Percentiles rank a stretch among this genome's conserved stretches.
Conservation (phyloP, 148 eudicot species). For the Bassia scoparia region DNA sequence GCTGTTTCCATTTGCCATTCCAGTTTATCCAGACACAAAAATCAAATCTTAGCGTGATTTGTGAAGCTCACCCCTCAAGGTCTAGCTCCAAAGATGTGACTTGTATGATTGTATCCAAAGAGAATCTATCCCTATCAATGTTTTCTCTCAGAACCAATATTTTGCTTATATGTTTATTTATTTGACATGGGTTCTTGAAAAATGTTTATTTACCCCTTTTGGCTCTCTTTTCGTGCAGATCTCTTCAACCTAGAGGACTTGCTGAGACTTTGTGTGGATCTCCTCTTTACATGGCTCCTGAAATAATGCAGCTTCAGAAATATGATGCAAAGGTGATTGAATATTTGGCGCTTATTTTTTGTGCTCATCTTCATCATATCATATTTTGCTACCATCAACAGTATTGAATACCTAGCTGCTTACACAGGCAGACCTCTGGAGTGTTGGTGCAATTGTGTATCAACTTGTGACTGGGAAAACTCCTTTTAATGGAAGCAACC, state of each 20-base stretch:
- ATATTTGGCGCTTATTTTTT: conserved; percentile 8
- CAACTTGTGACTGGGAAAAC: conserved; percentile 90
- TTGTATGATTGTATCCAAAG: neutral
- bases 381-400: neutral
- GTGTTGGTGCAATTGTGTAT: conserved; percentile 90
- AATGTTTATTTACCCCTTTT: no score
- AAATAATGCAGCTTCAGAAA: conserved; percentile 91
- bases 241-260: conserved; percentile 89
- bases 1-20: no score
- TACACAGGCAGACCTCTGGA: conserved; percentile 99
- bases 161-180: neutral
- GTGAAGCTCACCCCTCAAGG: no score
- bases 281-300: conserved; percentile 98
- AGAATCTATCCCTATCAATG: neutral
- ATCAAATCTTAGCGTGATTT: no score
- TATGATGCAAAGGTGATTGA: conserved; percentile 92
- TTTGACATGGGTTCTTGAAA: neutral
- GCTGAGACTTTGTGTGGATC: conserved; percentile 98
- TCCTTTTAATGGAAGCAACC: conserved; percentile 83
- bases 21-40: no score
- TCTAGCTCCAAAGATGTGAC: neutral
- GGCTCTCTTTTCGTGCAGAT: conserved; percentile 44
- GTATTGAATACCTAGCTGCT: conserved; percentile 31
- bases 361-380: neutral
- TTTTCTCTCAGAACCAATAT: neutral